Conservation (phyloP, 306 rosid genomes). For the Acmispon strigosus region DNA sequence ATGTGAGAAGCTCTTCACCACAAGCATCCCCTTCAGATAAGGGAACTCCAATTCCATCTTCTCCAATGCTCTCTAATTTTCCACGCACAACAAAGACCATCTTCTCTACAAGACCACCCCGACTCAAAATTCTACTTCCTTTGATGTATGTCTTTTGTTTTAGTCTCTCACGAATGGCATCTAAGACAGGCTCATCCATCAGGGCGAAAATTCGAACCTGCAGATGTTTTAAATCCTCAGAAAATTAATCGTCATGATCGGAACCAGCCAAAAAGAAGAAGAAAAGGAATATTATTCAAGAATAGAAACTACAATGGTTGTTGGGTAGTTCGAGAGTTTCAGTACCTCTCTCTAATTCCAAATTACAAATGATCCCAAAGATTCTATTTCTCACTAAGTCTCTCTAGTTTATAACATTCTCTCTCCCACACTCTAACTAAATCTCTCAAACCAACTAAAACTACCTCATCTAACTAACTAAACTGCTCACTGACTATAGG, state of each 20-base stretch:
- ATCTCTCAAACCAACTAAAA: too few species aligned
- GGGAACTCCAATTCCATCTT: conserved; percentile 37
- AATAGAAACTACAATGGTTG: too few species aligned
- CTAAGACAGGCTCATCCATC: conserved; percentile 5
- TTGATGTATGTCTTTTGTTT: conserved; percentile 66
- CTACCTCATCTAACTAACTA: too few species aligned
- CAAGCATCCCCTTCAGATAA: conserved; percentile 70
- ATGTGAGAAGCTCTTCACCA: conserved; percentile 71
- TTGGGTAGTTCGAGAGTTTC: too few species aligned
- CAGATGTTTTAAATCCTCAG: not conserved
- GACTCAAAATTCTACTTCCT: conserved; percentile 51
- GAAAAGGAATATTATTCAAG: too few species aligned
- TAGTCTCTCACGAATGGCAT: conserved; percentile 57
- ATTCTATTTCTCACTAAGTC: too few species aligned
- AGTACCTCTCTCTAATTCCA: too few species aligned
- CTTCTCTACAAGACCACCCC: conserved; percentile 60
- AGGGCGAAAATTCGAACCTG: conserved; percentile 24
- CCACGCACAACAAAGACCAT: conserved; percentile 83
- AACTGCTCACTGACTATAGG: too few species aligned
- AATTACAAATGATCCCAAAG: too few species aligned
- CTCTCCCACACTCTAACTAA: too few species aligned
- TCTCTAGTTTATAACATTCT: too few species aligned
- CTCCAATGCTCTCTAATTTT: conserved; percentile 59
- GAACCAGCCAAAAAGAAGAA: not conserved
- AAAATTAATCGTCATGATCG: too few species aligned